phyloP scores from a whole-genome alignment of 1,284 basidiomycete genomes.

The Fomitopsis pinicola region DNA sequence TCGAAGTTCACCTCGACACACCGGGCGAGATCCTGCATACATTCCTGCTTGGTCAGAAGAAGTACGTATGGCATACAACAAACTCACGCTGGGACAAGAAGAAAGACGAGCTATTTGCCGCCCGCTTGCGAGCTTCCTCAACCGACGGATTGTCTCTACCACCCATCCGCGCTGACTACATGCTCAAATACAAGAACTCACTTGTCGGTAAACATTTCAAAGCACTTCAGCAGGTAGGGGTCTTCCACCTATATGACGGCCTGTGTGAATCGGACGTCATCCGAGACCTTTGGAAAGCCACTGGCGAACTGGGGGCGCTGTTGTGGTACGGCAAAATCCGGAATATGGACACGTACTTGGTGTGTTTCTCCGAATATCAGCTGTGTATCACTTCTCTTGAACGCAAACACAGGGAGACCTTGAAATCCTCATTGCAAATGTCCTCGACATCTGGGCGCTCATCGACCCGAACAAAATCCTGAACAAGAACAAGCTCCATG shows the following conservation, averaged over 20 bases:
- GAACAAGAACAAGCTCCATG: conserved; percentile 22
- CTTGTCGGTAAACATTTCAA: conserved; percentile 22
- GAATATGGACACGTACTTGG: conserved; percentile 29
- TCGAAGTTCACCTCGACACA: background rate
- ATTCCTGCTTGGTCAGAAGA: conserved; percentile 30
- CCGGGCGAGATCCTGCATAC: conserved; percentile 34
- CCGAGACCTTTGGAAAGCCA: conserved; percentile 21
- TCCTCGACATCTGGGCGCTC: conserved; percentile 12
- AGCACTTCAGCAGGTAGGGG: conserved; percentile 13
- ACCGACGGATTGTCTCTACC: conserved; percentile 15
- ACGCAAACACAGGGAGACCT: conserved; percentile 5
- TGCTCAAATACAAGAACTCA: conserved; percentile 20
- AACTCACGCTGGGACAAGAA: conserved; percentile 10
- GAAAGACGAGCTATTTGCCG: conserved; percentile 7
- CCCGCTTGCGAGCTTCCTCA: conserved; percentile 11
- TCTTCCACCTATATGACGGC: conserved; percentile 17
- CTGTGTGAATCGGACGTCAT: conserved; percentile 11
- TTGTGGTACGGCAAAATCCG: conserved; percentile 34
- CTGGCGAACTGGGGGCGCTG: conserved; percentile 27
- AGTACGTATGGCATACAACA: conserved; percentile 28
- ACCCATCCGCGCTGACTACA: conserved; percentile 17
- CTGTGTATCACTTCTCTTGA: too few relatives aligned
- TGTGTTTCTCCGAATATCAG: conserved; percentile 9
- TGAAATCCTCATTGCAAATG: conserved; percentile 12
- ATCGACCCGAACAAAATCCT: conserved; percentile 16